Evolutionary conservation across 768 basidiomycete species (phyloP), one percentile per base, ranked within the genome.

Genomic region (Dacryopinax primogenitus): DNA sequence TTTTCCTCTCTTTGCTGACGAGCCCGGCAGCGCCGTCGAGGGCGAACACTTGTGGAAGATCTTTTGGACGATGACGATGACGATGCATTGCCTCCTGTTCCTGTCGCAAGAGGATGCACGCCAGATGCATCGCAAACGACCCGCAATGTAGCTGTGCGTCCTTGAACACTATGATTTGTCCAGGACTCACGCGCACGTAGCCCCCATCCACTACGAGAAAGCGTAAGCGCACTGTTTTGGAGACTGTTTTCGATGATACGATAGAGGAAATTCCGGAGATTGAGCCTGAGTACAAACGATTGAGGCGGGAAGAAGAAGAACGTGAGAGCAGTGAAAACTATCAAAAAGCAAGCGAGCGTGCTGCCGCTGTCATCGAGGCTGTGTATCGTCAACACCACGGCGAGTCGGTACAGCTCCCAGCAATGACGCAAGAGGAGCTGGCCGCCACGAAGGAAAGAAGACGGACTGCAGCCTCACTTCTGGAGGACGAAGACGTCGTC

Each of bases 261-360:
- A 58, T 58, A 23, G 51, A 58, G 12, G 51, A 58, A 30, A 30
- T 58, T 3, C 51, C 51, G 4, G 51, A 58, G 18, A 15, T 32
- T 4, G 51, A 58, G 32, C 51, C 51, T 3, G 51, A 58, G 18
- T 58, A 58, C 51, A 58, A 58, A 18, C 51, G 51, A 4, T 30
- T 58, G 30, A 58, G 32, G 30, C 51, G 51, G 26, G 51, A 58
- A 32, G 51, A 58, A 58, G 51, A 58, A 21, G 51, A 58, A 58
- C 23, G 51, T 7, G 51, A 58, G 21, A 58, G 51, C 51, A 58
- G 51, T 30, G 51, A 58, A 30, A 58, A 58, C 51, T 58, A 58
- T 30, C 51, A 58, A 30, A 58, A 58, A 21, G 51, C 23, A 3
- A 18, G 26, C 15, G 51, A 58, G 30, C 51, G 51, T 9, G 51